Evolutionary conservation across 768 basidiomycete genomes (phyloP).

Genomic region (Podaxis mareebaensis): DNA sequence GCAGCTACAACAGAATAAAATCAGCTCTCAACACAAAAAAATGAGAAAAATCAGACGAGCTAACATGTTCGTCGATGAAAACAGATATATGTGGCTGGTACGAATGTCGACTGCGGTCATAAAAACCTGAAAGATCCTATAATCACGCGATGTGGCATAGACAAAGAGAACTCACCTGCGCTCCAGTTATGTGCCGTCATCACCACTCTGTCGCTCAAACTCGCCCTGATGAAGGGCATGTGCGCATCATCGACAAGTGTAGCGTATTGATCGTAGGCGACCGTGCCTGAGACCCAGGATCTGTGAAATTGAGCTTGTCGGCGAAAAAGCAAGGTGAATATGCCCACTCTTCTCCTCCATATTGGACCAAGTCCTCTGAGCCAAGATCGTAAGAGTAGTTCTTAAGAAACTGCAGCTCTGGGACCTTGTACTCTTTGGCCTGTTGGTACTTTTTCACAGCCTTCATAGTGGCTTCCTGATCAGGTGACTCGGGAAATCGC

Average conservation of each 20-base stretch:
- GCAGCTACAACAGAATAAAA: neutral
- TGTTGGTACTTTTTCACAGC: constrained; percentile 56
- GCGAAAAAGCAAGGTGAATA: neutral
- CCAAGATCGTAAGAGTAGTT: constrained; percentile 63
- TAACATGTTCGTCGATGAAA: constrained; percentile 55
- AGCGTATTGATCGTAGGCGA: constrained; percentile 55
- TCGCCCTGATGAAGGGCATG: constrained; percentile 50
- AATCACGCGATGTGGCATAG: neutral
- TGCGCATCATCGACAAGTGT: constrained; percentile 42
- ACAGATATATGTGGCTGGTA: constrained; percentile 54
- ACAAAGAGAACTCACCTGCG: constrained; percentile 39
- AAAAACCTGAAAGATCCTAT: constrained; percentile 49
- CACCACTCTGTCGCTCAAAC: constrained; percentile 57
- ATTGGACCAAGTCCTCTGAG: constrained; percentile 55
- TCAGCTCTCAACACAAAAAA: neutral
- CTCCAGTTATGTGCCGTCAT: constrained; percentile 75
- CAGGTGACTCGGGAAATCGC: constrained; percentile 64
- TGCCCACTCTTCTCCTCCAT: constrained; percentile 65
- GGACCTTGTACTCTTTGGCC: constrained; percentile 43
- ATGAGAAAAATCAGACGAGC: constrained; percentile 18
- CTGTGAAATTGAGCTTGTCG: constrained; percentile 20
- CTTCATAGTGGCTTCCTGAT: constrained; percentile 40
- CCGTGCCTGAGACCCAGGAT: constrained; percentile 45
- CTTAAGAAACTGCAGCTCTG: constrained; percentile 55
- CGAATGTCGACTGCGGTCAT: constrained; percentile 44